Conservation (phyloP, 228 moss, liverwort and hornwort genomes). For the Sphagnum fallax region DNA sequence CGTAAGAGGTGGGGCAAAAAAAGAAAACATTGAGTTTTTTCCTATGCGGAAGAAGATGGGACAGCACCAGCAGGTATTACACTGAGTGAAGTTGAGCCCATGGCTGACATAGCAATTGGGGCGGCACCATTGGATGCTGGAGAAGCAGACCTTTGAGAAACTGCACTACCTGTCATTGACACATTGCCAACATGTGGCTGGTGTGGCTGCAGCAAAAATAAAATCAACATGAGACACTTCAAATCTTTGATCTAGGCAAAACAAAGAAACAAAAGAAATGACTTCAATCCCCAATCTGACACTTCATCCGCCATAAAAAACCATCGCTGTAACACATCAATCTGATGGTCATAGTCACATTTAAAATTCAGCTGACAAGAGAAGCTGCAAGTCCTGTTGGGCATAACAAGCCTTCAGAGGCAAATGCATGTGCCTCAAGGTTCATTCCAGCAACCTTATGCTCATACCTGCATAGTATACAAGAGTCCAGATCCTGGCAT, state of each 20-base stretch:
- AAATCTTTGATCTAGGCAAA: background rate
- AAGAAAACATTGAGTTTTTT: conserved; percentile 2
- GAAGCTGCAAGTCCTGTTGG: background rate
- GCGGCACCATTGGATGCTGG: conserved; percentile 1
- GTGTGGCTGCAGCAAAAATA: conserved; percentile 9
- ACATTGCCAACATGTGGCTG: conserved; percentile 15
- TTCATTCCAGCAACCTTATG: background rate
- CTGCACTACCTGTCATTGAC: conserved; percentile 6
- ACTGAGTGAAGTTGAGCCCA: conserved; percentile 7
- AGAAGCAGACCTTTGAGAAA: conserved; percentile 10
- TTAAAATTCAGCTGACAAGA: background rate
- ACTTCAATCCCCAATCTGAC: background rate
- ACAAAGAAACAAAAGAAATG: background rate
- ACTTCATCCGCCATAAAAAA: background rate
- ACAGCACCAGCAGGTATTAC: conserved; percentile 10
- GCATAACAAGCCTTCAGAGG: too few relatives aligned
- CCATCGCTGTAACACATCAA: background rate
- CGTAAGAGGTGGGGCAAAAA: background rate
- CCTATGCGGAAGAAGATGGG: conserved; percentile 21
- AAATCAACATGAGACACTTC: background rate
- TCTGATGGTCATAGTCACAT: too few relatives aligned
- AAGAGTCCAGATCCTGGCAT: conserved; percentile 14
- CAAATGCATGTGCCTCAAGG: too few relatives aligned
- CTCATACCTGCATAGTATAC: conserved; percentile 21
- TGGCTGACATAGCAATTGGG: conserved; percentile 7